Percentiles rank a stretch among this genome's conserved stretches.
These are phyloP conservation scores for Suillus luteus DNA, from an alignment of 768 basidiomycete species.

Conservation along the genomic window DNA sequence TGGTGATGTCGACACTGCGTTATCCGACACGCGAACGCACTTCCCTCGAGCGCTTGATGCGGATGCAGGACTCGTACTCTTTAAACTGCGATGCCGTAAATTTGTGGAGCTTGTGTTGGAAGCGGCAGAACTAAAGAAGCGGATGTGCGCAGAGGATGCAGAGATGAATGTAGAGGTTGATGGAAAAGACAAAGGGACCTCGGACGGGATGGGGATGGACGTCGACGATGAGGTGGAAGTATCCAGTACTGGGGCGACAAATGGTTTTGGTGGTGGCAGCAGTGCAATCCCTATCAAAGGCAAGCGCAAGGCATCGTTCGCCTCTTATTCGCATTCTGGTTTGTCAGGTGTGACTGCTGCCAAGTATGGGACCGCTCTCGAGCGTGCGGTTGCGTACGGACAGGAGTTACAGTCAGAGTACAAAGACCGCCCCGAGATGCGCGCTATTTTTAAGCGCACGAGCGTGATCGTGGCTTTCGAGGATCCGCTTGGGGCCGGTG, in stretches of 20 bases:
- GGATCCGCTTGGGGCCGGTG: slow-evolving; percentile 68
- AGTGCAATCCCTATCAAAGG: slow-evolving; percentile 34
- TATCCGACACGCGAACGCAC: slow-evolving; percentile 53
- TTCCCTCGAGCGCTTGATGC: slow-evolving; percentile 67
- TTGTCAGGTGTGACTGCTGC: slow-evolving; percentile 30
- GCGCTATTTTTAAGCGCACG: slow-evolving; percentile 68
- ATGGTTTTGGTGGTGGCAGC: slow-evolving; percentile 16
- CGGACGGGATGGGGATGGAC: slow-evolving; percentile 60
- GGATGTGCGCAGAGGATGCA: slow-evolving; percentile 46
- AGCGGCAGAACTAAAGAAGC: slow-evolving; percentile 69
- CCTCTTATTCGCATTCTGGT: slow-evolving; percentile 28
- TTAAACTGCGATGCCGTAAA: slow-evolving; percentile 82
- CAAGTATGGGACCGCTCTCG: slow-evolving; percentile 60
- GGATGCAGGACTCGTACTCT: slow-evolving; percentile 70
- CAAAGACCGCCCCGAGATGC: slow-evolving; percentile 63
- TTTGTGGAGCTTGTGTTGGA: slow-evolving; percentile 82
- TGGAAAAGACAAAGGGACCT: slow-evolving; percentile 42
- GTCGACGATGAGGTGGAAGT: slow-evolving; percentile 40
- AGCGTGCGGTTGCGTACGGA: slow-evolving; percentile 72
- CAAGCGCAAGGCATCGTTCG: slow-evolving; percentile 31
- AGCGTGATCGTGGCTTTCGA: slow-evolving; percentile 81
- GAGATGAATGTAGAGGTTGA: slow-evolving; percentile 34
- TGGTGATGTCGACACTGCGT: slow-evolving; percentile 73
- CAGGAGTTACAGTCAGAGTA: slow-evolving; percentile 70
- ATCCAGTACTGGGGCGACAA: slow-evolving; percentile 14